These are phyloP conservation scores for Ganoderma meredithae DNA, from an alignment of 1,284 basidiomycete species.

Conservation along the genomic window DNA sequence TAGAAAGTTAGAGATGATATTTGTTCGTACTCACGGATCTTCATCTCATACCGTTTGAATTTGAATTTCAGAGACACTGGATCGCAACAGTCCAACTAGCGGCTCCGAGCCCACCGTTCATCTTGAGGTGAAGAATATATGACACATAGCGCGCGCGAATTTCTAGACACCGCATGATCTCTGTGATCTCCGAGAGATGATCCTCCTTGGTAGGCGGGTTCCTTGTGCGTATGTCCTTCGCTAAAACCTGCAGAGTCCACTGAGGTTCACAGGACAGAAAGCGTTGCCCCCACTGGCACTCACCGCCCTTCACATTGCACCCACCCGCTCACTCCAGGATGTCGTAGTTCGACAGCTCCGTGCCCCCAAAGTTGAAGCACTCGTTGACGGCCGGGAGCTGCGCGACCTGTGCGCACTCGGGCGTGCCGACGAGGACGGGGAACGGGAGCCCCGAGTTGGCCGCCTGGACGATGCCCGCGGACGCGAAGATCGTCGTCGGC, in stretches of 20 bases:
- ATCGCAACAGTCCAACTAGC: too few species aligned
- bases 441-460: conserved; percentile 22
- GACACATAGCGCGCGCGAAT: background rate
- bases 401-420: conserved; percentile 5
- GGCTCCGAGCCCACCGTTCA: too few species aligned
- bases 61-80: too few species aligned
- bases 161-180: background rate
- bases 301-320: too few species aligned
- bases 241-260: background rate
- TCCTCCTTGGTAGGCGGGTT: background rate
- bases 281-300: background rate
- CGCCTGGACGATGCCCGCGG: conserved; percentile 21
- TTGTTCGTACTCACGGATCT: too few species aligned
- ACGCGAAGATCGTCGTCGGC: conserved; percentile 6
- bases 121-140: background rate
- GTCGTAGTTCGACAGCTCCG: conserved; percentile 12
- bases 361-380: conserved; percentile 24
- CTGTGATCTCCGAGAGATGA: background rate
- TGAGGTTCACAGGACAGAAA: background rate
- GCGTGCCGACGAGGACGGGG: conserved; percentile 14
- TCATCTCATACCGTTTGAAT: too few species aligned
- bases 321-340: conserved; percentile 1
- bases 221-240: background rate
- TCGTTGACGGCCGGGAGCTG: conserved; percentile 24
- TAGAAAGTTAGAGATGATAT: too few species aligned